phyloP scores from a whole-genome alignment of 345 rosid species.

The Rhodamnia argentea region DNA sequence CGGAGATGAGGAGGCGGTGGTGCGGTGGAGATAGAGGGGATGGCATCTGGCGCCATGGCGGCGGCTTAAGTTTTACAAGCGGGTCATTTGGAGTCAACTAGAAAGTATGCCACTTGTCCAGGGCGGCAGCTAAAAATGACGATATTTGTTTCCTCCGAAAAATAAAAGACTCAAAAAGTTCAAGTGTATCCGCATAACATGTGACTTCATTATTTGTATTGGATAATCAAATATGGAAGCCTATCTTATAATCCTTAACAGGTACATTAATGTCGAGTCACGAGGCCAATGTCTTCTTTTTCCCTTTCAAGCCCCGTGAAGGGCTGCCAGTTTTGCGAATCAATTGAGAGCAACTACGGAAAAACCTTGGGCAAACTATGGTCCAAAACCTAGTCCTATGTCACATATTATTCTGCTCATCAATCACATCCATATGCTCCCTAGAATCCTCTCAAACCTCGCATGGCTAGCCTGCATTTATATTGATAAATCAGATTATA shows the following conservation, averaged over 20 bases:
- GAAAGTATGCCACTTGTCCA: background rate
- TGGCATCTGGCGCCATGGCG: background rate
- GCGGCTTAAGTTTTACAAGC: background rate
- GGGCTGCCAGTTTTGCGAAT: background rate
- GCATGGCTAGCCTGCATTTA: background rate
- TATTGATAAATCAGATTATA: background rate
- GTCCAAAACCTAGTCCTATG: background rate
- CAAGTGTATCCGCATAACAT: background rate
- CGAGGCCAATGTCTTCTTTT: background rate
- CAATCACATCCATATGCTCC: background rate
- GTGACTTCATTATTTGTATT: background rate
- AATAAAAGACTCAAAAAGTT: background rate
- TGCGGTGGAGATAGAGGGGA: background rate
- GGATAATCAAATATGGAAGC: background rate
- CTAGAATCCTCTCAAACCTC: background rate
- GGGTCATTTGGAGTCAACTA: background rate
- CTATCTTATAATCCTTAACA: background rate
- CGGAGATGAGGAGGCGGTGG: background rate
- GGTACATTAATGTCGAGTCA: background rate
- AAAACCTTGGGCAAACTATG: background rate
- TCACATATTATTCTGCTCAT: background rate
- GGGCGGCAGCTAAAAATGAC: background rate
- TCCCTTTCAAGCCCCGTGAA: background rate
- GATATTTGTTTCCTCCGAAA: background rate
- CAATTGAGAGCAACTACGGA: background rate